Conservation (phyloP, 192 early-diverging fungal genomes). For the Entomortierella lignicola region DNA sequence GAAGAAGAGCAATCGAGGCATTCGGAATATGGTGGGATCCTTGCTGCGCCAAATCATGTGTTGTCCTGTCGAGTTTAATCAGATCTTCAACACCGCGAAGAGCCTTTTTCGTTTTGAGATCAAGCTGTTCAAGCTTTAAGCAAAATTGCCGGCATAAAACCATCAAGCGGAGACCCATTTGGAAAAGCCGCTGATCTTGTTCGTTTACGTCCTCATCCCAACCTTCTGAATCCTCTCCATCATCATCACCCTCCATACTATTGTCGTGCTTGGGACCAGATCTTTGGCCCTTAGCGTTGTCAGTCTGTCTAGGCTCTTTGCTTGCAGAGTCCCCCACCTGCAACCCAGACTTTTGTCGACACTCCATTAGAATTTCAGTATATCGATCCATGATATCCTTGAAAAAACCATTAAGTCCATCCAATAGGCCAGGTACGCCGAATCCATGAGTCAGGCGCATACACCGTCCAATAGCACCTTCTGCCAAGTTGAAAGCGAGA, state of each 20-base stretch:
- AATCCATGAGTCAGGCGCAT: slow-evolving; percentile 72
- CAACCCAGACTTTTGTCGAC: slow-evolving; percentile 55
- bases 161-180: slow-evolving; percentile 72
- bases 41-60: slow-evolving; percentile 7
- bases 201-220: slow-evolving; percentile 60
- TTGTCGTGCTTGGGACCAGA: slow-evolving; percentile 17
- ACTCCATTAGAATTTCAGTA: slow-evolving; percentile 48
- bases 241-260: slow-evolving; percentile 27
- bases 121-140: slow-evolving; percentile 56
- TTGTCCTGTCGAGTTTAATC: slow-evolving; percentile 19
- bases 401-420: slow-evolving; percentile 65
- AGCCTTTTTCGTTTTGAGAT: slow-evolving; percentile 46
- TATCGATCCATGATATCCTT: slow-evolving; percentile 58
- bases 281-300: slow-evolving; percentile 4
- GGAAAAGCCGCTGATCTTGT: slow-evolving; percentile 72
- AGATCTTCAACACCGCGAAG: slow-evolving; percentile 35
- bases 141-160: slow-evolving; percentile 61
- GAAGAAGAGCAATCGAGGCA: slow-evolving; percentile 56
- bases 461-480: slow-evolving; percentile 63
- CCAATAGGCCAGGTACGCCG: slow-evolving; percentile 63
- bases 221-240: slow-evolving; percentile 55
- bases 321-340: slow-evolving; percentile 20
- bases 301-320: neutral
- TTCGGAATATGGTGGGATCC: slow-evolving; percentile 29
- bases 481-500: slow-evolving; percentile 52